phyloP scores from a whole-genome alignment of 768 basidiomycete species.

The Pleurotus eryngii region DNA sequence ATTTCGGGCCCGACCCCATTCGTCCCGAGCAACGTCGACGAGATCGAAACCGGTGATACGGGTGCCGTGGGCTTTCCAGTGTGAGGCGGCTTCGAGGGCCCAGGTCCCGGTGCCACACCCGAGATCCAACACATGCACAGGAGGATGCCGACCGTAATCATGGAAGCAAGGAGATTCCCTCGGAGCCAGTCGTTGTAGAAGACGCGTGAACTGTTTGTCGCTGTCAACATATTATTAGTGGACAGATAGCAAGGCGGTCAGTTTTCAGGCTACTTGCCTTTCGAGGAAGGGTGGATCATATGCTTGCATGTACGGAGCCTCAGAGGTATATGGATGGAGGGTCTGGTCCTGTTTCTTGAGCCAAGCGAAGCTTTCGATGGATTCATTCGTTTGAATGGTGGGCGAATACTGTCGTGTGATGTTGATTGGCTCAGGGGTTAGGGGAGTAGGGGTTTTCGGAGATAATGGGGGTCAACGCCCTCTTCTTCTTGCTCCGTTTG shows the following conservation, averaged over 20 bases:
- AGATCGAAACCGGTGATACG: conserved; percentile 2
- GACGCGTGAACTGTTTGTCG: conserved; percentile 1
- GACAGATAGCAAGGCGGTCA: not conserved
- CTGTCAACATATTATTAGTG: not conserved
- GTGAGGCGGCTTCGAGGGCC: conserved; percentile 4
- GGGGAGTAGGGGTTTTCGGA: not conserved
- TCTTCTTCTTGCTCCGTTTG: conserved; percentile 2
- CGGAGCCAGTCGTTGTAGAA: conserved; percentile 1
- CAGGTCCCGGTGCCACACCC: conserved; percentile 5
- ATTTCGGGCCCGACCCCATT: conserved; percentile 3
- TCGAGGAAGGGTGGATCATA: conserved; percentile 6
- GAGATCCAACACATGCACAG: not conserved
- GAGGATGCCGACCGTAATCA: conserved; percentile 6
- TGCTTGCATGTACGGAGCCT: conserved; percentile 3
- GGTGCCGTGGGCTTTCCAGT: conserved; percentile 5
- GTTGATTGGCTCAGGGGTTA: not conserved
- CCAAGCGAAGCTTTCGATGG: conserved; percentile 4
- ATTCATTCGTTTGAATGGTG: not conserved
- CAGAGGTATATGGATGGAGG: not conserved
- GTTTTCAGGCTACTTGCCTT: not conserved
- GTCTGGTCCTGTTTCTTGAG: not conserved
- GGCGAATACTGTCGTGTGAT: not conserved
- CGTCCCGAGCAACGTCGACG: conserved; percentile 1
- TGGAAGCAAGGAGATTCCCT: conserved; percentile 6
- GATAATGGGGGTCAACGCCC: not conserved